Evolutionary conservation across 73 alveolate species (phyloP), one percentile per base, ranked within the genome.

Genomic region (Paramecium tetraurelia): DNA sequence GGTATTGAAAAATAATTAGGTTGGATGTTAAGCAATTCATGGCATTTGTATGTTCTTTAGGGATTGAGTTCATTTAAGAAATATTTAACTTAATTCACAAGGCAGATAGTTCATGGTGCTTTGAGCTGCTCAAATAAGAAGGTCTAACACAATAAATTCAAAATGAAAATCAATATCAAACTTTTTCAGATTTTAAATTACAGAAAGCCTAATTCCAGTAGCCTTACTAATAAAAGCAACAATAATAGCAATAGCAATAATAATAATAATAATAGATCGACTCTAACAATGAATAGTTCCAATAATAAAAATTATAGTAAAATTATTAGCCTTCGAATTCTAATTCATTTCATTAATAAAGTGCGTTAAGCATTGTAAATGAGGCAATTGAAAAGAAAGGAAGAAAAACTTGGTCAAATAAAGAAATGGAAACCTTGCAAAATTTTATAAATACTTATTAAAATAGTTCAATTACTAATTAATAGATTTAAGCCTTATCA

Each of bases 91-190:
- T 80, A 27, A 80, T 80, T 5, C 53, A 40, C 21, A 80, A 80
- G 22, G 90, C 90, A 40, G 75, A 41, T 80, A 80, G 57, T 29
- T 80, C 90, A 8, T 46, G 70, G 72, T 80, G 90, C 46, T 80
- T 80, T 80, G 90, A 80, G 57, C 6, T 44, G 9, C 22, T 80
- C 29, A 80, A 80, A 75, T 20, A 14, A 75, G 58, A 35, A 38
- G 59, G 59, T 53, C 14, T 53, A n/a, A 53, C 69, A 3, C 21
- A 53, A 53, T 53, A 53, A 22, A 18, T 53, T 14, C 33, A 53
- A 18, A 53, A 53, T 63, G 50, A 63, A 63, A 63, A 63, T 63
- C n/a, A 63, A 63, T 16, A 63, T 7, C 50, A 6, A 63, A 7
- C 29, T 2, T 63, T 63, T 63, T 63, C 18, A 14, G 84, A 63